Base-by-base conservation (phyloP, 805 yeast species). In the Starmerella apis region DNA sequence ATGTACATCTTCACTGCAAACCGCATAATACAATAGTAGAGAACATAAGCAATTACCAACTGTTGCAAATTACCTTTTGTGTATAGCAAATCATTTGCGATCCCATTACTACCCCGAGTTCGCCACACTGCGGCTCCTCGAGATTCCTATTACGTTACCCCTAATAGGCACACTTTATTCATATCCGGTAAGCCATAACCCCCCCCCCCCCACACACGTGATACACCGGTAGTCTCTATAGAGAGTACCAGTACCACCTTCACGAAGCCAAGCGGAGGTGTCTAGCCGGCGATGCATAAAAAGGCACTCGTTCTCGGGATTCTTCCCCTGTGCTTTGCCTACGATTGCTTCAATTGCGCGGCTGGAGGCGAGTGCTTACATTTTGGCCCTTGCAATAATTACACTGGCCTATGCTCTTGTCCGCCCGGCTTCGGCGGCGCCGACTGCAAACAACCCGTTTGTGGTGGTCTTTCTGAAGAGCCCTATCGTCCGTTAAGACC, bases 321-420 rank as follows among this genome's bases (percentile, higher is more conserved):
- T 2, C 31, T 35, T 20, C 41, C 45, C 9, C 27, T 36, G n/a
- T 27, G 41, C 9, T 5, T n/a, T 14, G 56, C 59, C 18, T 51
- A 50, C 36, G 57, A 54, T 14, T 85, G 96, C 61, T 92, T 92
- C 76, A 90, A 92, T 66, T 92, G 98, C 70, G 83, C 86, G 73
- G 72, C 87, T 11, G 82, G 87, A 55, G 87, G 84, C 61, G 81
- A 80, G 55, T 92, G 98, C 66, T 78, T 83, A 52, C 98, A 92
- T 60, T 92, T 81, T 62, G 87, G 95, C 24, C 67, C 67, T n/a
- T 92, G 98, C 68, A 85, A 92, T 64, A 76, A 81, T 30, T 86
- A 72, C 65, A 84, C 90, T 4, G 98, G 98, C 1, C 74, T 80
- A 62, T 92, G 98, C 69, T 94, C 85, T 48, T 92, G 98, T 68